These are phyloP conservation scores for Omphalea diandra DNA, from an alignment of 441 rosid species.

Conservation along the genomic window DNA sequence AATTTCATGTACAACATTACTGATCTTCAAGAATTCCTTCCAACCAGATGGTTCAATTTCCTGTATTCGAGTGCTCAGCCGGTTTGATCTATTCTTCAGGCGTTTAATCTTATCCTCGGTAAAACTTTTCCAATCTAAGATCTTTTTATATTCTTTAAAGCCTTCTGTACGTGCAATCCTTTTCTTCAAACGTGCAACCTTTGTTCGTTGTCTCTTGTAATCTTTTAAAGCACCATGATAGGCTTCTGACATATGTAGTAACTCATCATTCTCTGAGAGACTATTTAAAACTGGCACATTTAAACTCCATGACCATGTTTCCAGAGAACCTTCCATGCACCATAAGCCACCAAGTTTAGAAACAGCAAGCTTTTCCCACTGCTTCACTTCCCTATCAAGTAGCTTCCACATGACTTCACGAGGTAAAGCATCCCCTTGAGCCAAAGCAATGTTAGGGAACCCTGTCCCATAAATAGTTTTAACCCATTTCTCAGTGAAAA, in stretches of 20 bases:
- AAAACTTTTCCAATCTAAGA: conserved; percentile 55
- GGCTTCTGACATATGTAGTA: conserved; percentile 52
- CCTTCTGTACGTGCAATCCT: conserved; percentile 80
- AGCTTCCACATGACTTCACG: conserved; percentile 63
- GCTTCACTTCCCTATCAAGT: conserved; percentile 60
- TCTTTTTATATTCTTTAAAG: conserved; percentile 77
- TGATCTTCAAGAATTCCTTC: conserved; percentile 87
- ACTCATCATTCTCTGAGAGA: conserved; percentile 69
- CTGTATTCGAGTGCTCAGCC: conserved; percentile 62
- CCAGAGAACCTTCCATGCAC: conserved; percentile 84
- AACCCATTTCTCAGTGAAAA: conserved; percentile 87
- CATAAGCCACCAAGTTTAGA: conserved; percentile 79
- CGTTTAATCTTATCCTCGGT: conserved; percentile 78
- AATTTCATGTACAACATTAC: conserved; percentile 80
- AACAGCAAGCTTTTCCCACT: conserved; percentile 74
- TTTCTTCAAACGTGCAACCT: conserved; percentile 83
- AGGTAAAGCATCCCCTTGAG: conserved; percentile 73
- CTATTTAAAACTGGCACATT: conserved; percentile 90
- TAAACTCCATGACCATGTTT: conserved; percentile 97
- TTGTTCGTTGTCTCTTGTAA: conserved; percentile 68
- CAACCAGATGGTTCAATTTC: conserved; percentile 95
- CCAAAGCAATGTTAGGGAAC: conserved; percentile 70
- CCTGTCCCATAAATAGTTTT: conserved; percentile 71
- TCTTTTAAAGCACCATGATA: conserved; percentile 55
- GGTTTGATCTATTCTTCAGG: conserved; percentile 65